Conservation (phyloP, 2,329 filamentous ascomycete species). For the Xylariaceae sp. region DNA sequence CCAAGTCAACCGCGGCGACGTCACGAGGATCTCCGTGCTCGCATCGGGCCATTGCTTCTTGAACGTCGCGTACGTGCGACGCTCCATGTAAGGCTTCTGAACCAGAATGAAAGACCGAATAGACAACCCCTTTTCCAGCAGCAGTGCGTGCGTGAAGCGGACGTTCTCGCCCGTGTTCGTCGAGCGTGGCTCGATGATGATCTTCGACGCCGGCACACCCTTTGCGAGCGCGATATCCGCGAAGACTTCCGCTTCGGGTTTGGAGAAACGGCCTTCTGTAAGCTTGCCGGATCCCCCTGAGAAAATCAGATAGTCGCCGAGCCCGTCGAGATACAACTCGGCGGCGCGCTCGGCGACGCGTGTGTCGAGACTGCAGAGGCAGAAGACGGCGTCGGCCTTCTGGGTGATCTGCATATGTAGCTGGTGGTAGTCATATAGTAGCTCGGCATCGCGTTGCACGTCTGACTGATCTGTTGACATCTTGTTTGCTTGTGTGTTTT, state of each 20-base stretch:
- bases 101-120: conserved; percentile 38
- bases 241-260: conserved; percentile 41
- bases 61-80: conserved; percentile 43
- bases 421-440: conserved; percentile 42
- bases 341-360: conserved; percentile 41
- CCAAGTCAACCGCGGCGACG: conserved; percentile 38
- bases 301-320: conserved; percentile 39
- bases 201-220: conserved; percentile 37
- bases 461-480: conserved; percentile 10
- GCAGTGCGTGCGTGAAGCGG: conserved; percentile 38
- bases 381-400: conserved; percentile 41
- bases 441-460: conserved; percentile 32
- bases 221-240: conserved; percentile 36
- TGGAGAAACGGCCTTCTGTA: conserved; percentile 36
- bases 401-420: conserved; percentile 33
- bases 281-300: conserved; percentile 40
- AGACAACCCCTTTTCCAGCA: conserved; percentile 27
- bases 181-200: conserved; percentile 38
- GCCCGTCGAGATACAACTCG: conserved; percentile 38
- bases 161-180: conserved; percentile 46
- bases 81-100: conserved; percentile 47
- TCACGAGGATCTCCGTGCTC: conserved; percentile 35
- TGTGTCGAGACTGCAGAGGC: conserved; percentile 43
- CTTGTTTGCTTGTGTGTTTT: neutral
- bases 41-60: conserved; percentile 41